These are phyloP conservation scores for cucumber (Cucumis sativus) DNA, from an alignment of 306 rosid species.

Conservation along the genomic window Cucumber_9930_V3 NC_026658.2:5267501-5268000, in stretches of 20 bases:
- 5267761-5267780: conserved; percentile 3
- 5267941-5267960: neutral
- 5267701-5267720: neutral
- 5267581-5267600: neutral
- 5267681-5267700: no score
- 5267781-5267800: neutral
- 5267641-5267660: neutral
- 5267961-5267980: neutral
- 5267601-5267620: neutral
- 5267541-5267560: neutral
- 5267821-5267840: neutral
- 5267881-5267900: neutral
- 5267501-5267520: neutral
- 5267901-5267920: neutral
- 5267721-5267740: neutral
- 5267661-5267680: neutral
- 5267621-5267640: neutral
- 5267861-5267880: neutral
- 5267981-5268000: neutral
- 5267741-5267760: neutral
- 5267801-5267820: neutral
- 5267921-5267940: neutral
- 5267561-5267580: no score
- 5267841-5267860: neutral
- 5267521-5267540: neutral